Base-by-base conservation (phyloP, 2,329 filamentous ascomycete species). In the Claviceps sp. region DNA sequence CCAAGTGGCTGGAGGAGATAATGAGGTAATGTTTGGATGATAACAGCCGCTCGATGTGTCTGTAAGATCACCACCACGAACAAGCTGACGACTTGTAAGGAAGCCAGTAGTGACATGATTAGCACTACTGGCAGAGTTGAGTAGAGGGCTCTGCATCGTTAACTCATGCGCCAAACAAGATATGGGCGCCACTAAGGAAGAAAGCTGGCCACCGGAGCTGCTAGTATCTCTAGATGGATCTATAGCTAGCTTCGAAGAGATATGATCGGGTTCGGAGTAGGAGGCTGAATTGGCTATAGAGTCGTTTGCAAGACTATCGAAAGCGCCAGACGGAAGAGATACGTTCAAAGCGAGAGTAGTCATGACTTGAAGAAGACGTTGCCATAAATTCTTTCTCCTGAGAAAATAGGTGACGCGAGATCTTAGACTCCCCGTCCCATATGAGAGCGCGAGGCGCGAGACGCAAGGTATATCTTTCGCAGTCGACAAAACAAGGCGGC, bases 311-410 rank as follows among this genome's bases (percentile, higher is more conserved):
- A 51, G 30, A 44, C 40, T 24, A n/a, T 71, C 68, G 54, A 63
- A 58, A 50, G 62, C 64, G 56, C 67, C 67, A 47, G 65, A 65
- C 11, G 71, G 68, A 58, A 71, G 61, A 60, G 73, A 72, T 30
- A 70, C 68, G 56, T 74, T 69, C 54, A 68, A 63, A 38, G 67
- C 65, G 38, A 71, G 54, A 56, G 66, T 72, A 55, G 66, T 64
- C 70, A 73, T 73, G 42, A 19, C 38, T n/a, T 22, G 16, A 17
- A 19, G 48, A 19, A 26, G 8, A 14, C 22, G 47, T 37, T 16
- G 17, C 11, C 17, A 10, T 24, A 11, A 19, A n/a, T 10, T 24
- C 34, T 50, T 37, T 37, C 17, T 42, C 17, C 16, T 34, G 11
- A 11, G 34, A 26, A 19, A 13, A 42, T n/a, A 24, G 40, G 41